phyloP scores from a whole-genome alignment of 306 rosid species.

The Prunus campanulata region DNA sequence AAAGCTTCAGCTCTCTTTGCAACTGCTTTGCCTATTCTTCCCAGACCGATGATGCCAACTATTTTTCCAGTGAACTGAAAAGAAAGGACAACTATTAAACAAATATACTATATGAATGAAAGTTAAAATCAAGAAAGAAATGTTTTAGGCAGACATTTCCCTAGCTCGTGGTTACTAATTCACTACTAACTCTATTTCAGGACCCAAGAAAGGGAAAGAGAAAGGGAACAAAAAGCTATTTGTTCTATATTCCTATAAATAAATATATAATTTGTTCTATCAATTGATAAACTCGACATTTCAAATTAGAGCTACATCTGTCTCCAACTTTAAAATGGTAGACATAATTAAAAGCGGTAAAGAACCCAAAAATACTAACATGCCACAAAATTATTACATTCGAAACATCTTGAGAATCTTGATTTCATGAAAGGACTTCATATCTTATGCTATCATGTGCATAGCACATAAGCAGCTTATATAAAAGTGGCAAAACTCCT shows the following conservation, averaged over 20 bases:
- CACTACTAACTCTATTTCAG: background rate
- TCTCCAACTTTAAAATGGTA: background rate
- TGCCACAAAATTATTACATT: background rate
- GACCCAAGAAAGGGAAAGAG: background rate
- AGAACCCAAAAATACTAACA: background rate
- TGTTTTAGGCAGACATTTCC: background rate
- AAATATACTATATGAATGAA: background rate
- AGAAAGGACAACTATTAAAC: background rate
- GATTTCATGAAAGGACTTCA: background rate
- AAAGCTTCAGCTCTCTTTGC: constrained; percentile 87
- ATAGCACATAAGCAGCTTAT: background rate
- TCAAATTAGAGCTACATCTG: background rate
- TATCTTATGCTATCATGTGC: background rate
- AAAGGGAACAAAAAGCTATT: background rate
- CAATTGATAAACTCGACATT: background rate
- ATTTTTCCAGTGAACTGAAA: constrained; percentile 82
- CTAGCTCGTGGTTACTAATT: background rate
- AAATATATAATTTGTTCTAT: background rate
- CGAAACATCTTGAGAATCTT: background rate
- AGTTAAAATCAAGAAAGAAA: background rate
- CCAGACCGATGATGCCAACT: constrained; percentile 78
- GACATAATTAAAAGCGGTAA: background rate
- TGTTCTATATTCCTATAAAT: background rate
- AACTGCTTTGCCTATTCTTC: constrained; percentile 76
- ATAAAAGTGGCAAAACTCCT: background rate